Evolutionary conservation across 176 grass and related monocot genomes (phyloP).

Genomic region (Raddia guianensis): DNA sequence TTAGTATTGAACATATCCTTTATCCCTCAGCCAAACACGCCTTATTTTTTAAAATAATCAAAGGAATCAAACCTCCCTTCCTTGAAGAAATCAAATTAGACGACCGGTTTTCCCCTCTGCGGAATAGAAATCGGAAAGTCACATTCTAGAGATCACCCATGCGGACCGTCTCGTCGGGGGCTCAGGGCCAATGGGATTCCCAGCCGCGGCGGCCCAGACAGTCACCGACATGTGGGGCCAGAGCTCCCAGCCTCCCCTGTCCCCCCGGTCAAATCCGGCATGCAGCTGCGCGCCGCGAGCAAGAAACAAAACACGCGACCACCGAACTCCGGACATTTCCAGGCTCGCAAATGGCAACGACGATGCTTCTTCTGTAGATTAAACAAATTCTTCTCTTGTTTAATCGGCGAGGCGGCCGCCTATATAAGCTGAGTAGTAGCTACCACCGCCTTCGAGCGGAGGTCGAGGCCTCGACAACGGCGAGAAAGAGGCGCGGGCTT

Average conservation of each 20-base stretch:
- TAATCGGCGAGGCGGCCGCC: not conserved
- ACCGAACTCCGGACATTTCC: conserved; percentile 29
- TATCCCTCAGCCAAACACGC: too few species aligned
- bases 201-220: not conserved
- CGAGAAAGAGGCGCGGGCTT: not conserved
- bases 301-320: not conserved
- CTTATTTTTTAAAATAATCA: not conserved
- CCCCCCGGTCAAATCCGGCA: conserved; percentile 41
- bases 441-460: not conserved
- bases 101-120: not conserved
- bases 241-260: not conserved
- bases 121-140: not conserved
- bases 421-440: conserved; percentile 29
- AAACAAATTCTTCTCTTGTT: not conserved
- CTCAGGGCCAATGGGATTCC: too few species aligned
- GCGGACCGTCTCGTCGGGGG: not conserved
- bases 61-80: not conserved
- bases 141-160: not conserved
- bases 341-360: not conserved
- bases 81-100: conserved; percentile 24
- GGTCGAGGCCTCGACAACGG: not conserved
- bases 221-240: conserved; percentile 1
- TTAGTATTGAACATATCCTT: too few species aligned
- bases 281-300: conserved; percentile 13
- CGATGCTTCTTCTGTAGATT: not conserved